A percentile compares a stretch with the other conserved stretches of the same genome.
These are phyloP conservation scores for Hypoxylon sp. DNA, from an alignment of 2,329 filamentous ascomycete species.

Conservation along the genomic window DNA sequence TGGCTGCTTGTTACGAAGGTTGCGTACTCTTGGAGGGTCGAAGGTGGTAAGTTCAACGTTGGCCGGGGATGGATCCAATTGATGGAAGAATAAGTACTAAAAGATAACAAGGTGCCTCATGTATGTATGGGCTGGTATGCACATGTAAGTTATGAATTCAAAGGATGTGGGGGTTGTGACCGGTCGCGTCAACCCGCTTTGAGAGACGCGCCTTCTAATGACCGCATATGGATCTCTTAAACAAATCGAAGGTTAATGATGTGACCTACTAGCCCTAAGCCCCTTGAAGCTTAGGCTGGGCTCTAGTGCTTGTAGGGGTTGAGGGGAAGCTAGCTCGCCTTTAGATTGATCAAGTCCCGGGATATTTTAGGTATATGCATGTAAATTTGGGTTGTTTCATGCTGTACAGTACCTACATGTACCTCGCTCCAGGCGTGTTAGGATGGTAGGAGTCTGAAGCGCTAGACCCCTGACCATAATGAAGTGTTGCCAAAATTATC, in stretches of 20 bases:
- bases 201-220: constrained; percentile 32
- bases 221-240: not conserved
- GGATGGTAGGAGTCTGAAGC: not conserved
- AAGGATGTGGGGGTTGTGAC: constrained; percentile 35
- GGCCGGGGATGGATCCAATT: not conserved
- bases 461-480: constrained; percentile 13
- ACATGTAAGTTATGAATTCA: not conserved
- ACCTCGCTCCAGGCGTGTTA: not conserved
- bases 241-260: constrained; percentile 1
- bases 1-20: not conserved
- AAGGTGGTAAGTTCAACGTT: not conserved
- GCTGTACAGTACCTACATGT: constrained; percentile 2
- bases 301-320: not conserved
- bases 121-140: not conserved
- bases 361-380: constrained; percentile 4
- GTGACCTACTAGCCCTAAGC: not conserved
- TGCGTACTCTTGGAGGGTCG: not conserved
- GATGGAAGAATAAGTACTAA: constrained; percentile 1
- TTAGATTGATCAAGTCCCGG: constrained; percentile 8
- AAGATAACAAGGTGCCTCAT: not conserved
- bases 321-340: not conserved
- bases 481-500: constrained; percentile 38
- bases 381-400: not conserved
- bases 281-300: constrained; percentile 11
- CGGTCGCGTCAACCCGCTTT: constrained; percentile 26